Percentiles rank a stretch among this genome's conserved stretches.
These are phyloP conservation scores for Colletotrichum abscissum DNA, from an alignment of 2,329 filamentous ascomycete genomes.

Conservation along the genomic window DNA sequence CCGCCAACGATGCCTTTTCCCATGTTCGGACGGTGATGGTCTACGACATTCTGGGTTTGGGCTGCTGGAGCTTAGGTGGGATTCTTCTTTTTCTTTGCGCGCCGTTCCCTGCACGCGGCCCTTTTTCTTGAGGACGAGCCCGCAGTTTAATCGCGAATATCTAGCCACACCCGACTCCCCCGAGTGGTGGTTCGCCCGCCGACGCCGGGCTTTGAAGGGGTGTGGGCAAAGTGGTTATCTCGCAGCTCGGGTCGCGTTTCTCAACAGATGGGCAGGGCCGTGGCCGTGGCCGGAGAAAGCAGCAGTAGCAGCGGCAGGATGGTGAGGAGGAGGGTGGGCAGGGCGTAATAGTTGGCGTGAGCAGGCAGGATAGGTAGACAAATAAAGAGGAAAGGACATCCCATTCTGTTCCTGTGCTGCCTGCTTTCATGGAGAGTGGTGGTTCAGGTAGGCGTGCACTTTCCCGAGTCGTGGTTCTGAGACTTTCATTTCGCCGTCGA, in stretches of 20 bases:
- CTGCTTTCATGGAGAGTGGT: not conserved
- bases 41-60: not conserved
- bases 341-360: conserved; percentile 9
- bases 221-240: not conserved
- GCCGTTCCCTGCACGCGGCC: conserved; percentile 13
- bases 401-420: not conserved
- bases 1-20: not conserved
- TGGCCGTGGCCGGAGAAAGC: not conserved
- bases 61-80: not conserved
- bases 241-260: conserved; percentile 1
- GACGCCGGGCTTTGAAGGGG: not conserved
- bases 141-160: conserved; percentile 1
- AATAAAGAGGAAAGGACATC: conserved; percentile 26
- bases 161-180: not conserved
- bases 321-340: conserved; percentile 14
- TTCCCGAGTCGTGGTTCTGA: not conserved
- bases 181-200: conserved; percentile 13
- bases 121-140: conserved; percentile 2
- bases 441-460: not conserved
- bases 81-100: conserved; percentile 8
- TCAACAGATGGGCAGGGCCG: conserved; percentile 18
- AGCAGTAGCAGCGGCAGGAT: not conserved
- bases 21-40: conserved; percentile 5
- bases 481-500: not conserved
- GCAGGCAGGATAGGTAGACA: conserved; percentile 1